Base-by-base conservation (phyloP, 2,329 filamentous ascomycete species). In the Xylariomycetidae sp. region DNA sequence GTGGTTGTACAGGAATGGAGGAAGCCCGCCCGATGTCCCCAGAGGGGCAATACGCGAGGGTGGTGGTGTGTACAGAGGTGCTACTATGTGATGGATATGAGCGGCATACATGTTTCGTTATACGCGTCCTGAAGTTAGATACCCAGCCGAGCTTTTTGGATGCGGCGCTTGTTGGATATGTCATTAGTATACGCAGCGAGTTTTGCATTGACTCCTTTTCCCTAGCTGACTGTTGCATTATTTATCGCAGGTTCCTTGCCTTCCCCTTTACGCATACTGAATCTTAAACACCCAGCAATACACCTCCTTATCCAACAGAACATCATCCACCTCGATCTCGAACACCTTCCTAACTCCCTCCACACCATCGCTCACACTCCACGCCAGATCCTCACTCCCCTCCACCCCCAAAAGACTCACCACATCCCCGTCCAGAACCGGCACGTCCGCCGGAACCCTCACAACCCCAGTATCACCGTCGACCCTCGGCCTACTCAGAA, bases 1-100 rank as follows among this genome's bases (percentile, higher is more conserved):
- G 17, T 81, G 78, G 77, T 61, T 69, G 41, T 82, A 82, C 49
- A 62, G 76, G 31, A 80, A 82, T 48, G 78, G 78, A 2, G 60
- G 53, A 37, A 72, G 66, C 25, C 77, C 77, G 2, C 48, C 61
- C 5, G 67, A 71, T 25, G 45, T 49, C 17, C 61, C 64, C 11
- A 58, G 59, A 1, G 41, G 60, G 38, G 33, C 69, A 25, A n/a
- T n/a, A n/a, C n/a, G n/a, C n/a, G n/a, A n/a, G n/a, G n/a, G n/a
- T n/a, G n/a, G n/a, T n/a, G n/a, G n/a, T n/a, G n/a, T n/a, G n/a
- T n/a, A n/a, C n/a, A n/a, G n/a, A n/a, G n/a, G n/a, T n/a, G 14
- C 18, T 16, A 46, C 44, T 6, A 25, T 44, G 18, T 44, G 34
- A 30, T 16, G 26, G 9, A 16, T n/a, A n/a, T n/a, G n/a, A n/a